These are phyloP conservation scores for Coprinopsis cinerea DNA, from an alignment of 768 basidiomycete genomes.

Conservation along the genomic window DNA sequence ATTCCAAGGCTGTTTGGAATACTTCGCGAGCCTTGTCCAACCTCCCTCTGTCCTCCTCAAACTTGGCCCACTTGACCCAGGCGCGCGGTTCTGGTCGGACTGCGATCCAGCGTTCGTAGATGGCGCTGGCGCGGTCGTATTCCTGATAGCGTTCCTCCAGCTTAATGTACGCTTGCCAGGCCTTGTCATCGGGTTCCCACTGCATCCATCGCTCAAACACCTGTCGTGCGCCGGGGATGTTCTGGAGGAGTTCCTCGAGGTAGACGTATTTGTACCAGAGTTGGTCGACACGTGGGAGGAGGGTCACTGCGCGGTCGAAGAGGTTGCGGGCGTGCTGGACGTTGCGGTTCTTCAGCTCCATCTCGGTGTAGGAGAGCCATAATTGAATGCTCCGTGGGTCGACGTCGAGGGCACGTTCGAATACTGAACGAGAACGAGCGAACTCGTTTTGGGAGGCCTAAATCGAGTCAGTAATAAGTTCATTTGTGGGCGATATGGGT, in stretches of 20 bases:
- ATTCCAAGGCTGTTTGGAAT: constrained; percentile 86
- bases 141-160: constrained; percentile 93
- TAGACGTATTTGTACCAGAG: constrained; percentile 99
- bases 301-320: constrained; percentile 94
- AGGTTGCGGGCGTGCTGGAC: constrained; percentile 96
- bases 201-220: constrained; percentile 99
- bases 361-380: constrained; percentile 93
- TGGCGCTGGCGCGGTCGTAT: constrained; percentile 82
- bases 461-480: not conserved
- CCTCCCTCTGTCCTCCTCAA: constrained; percentile 76
- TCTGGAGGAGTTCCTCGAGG: constrained; percentile 93
- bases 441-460: constrained; percentile 96
- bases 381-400: constrained; percentile 85
- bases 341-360: constrained; percentile 97
- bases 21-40: constrained; percentile 78
- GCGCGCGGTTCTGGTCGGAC: constrained; percentile 73
- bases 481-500: constrained; percentile 3
- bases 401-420: constrained; percentile 94
- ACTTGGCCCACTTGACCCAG: constrained; percentile 83
- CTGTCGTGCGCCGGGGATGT: constrained; percentile 93
- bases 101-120: constrained; percentile 89
- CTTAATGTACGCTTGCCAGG: constrained; percentile 99
- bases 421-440: constrained; percentile 89
- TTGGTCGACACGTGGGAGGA: constrained; percentile 93
- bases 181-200: constrained; percentile 99